These are phyloP conservation scores for Hansenula sp. DNA, from an alignment of 1,139 yeast species.

Conservation along the genomic window DNA sequence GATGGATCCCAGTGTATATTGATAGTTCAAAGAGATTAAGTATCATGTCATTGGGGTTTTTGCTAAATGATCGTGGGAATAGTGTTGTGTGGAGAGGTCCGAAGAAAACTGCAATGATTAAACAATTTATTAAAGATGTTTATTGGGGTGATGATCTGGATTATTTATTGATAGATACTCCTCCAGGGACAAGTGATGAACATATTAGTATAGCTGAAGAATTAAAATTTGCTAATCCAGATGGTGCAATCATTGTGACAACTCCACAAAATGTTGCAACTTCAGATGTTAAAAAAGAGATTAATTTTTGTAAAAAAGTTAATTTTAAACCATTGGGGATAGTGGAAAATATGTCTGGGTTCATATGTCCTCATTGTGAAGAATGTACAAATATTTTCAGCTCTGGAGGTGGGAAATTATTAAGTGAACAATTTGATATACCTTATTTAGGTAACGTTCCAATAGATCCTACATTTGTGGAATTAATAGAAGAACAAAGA, in stretches of 20 bases:
- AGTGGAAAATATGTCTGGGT: constrained; percentile 96
- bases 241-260: constrained; percentile 92
- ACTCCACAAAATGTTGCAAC: constrained; percentile 95
- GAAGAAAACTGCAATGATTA: constrained; percentile 94
- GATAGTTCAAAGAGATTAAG: constrained; percentile 31
- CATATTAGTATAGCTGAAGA: constrained; percentile 97
- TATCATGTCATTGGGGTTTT: constrained; percentile 88
- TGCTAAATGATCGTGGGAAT: constrained; percentile 77
- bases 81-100: constrained; percentile 99
- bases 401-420: constrained; percentile 82
- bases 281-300: constrained; percentile 90
- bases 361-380: constrained; percentile 88
- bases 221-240: constrained; percentile 69
- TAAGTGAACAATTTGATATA: constrained; percentile 58
- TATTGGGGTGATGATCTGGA: constrained; percentile 67
- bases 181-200: constrained; percentile 98
- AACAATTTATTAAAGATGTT: constrained; percentile 88
- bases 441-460: constrained; percentile 85
- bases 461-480: constrained; percentile 88
- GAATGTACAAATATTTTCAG: constrained; percentile 91
- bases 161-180: constrained; percentile 88
- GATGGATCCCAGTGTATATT: constrained; percentile 83
- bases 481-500: constrained; percentile 57
- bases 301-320: constrained; percentile 88
- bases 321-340: constrained; percentile 77